Base-by-base conservation (phyloP, 2,329 filamentous ascomycete species). In the Aspergillus candidus region DNA sequence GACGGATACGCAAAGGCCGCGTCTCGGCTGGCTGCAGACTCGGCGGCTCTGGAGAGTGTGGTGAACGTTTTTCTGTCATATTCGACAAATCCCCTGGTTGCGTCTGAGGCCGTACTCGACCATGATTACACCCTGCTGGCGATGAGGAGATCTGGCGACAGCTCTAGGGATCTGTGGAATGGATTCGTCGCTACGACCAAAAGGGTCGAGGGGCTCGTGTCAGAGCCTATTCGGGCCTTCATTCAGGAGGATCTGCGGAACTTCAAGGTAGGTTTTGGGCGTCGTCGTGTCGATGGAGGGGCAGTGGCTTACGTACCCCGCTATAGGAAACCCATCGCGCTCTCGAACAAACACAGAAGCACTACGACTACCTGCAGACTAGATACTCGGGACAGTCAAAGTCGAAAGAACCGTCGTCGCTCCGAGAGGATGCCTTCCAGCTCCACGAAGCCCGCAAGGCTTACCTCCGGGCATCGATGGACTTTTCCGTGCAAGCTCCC, bases 371-470 rank as follows among this genome's bases (percentile, higher is more conserved):
- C 43, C 81, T 86, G 3, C 77, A 96, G 46, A 80, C 86, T 15
- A 82, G 90, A 46, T 97, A 94, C 61, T 78, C 89, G 4, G 75
- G 79, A 3, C 89, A 96, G 67, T 86, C 83, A 53, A 97, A 96
- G 72, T 84, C 88, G 5, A 98, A 97, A 68, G 93, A 98, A 66
- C 80, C 91, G 0, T 96, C 89, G 0, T 80, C 89, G 1, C 73
- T 98, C 44, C 79, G 93, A 48, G 93, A 98, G 66, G 93, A 98
- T 67, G 93, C 93, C 0, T 98, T 98, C 59, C 84, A 93, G 62
- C 80, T 97, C 32, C 93, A 95, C 62, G 93, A 97, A 72, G 86
- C 88, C 17, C 81, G 91, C 46, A 94, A 93, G 60, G 80, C 83
- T 29, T 98, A 98, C 63, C 74, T 97, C 35, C 91, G 89, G 62